Base-by-base conservation (phyloP, 257 asterid species). In the Fraxinus cuspidata region DNA sequence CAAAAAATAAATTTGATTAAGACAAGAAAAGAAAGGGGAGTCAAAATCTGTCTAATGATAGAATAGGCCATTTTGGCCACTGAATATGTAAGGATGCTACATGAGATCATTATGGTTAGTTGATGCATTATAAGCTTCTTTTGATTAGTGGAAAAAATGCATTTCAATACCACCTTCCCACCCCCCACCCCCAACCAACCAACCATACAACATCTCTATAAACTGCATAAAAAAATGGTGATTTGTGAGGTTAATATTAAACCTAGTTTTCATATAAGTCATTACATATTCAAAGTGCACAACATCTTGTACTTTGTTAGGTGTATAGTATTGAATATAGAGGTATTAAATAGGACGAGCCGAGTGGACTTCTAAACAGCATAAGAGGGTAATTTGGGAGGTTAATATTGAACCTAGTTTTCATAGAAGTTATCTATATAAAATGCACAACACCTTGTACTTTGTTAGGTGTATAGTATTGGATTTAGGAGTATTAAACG, bases 61-160 rank as follows among this genome's bases (percentile, higher is more conserved):
- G 85, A 82, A 81, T 89, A 89, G 96, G 90, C 89, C 85, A 87
- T 70, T 81, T 72, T 75, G 87, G 85, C 97, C 92, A 87, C 94
- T 91, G 85, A 82, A 84, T 77, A 83, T 84, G 87, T 73, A 84
- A 76, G 79, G 75, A 82, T 82, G 84, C 91, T 83, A 90, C 80
- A 86, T 81, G 73, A 63, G 71, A 73, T 40, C 15, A 10, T 73
- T 83, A 76, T 74, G 81, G 23, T 73, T 47, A 79, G 84, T 85
- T 82, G 84, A 84, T 82, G 88, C 91, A 85, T 84, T 83, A 83
- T 75, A 77, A 77, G 51, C 73, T 84, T 87, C 77, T 79, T 87
- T 82, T 82, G 85, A 87, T 74, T 81, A 88, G 94, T 94, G 97
- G 68, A 92, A 69, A 19, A 76, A 73, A 82, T 86, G 83, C 88